Evolutionary conservation across 1,284 basidiomycete genomes (phyloP).

Genomic region (Leccinum fallax): DNA sequence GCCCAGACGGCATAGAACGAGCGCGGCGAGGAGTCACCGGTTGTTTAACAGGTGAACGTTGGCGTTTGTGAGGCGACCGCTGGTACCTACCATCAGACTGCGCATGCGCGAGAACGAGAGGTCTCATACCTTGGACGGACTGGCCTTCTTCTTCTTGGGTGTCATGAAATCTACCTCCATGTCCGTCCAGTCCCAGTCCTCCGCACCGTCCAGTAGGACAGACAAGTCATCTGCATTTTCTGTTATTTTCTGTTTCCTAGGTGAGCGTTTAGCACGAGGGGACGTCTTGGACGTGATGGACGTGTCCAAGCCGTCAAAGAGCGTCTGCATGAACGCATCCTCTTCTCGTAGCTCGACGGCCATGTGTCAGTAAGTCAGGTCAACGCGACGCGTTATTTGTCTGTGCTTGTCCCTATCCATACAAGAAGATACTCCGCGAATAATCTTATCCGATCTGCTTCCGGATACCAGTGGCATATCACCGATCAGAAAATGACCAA

Average conservation of each 20-base stretch:
- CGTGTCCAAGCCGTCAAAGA: constrained; percentile 51
- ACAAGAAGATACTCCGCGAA: constrained; percentile 13
- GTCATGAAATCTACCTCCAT: constrained; percentile 41
- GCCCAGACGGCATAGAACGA: constrained; percentile 11
- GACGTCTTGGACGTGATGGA: constrained; percentile 3
- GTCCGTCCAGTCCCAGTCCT: constrained; percentile 55
- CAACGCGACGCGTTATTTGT: constrained; percentile 34
- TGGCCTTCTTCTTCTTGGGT: constrained; percentile 39
- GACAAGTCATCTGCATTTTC: constrained; percentile 35
- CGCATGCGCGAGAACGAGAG: not conserved
- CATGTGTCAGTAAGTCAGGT: constrained; percentile 5
- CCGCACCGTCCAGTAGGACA: constrained; percentile 54
- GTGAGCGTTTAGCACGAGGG: constrained; percentile 5
- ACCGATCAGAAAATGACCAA: not conserved
- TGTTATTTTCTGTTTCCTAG: constrained; percentile 9
- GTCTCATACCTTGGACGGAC: constrained; percentile 22
- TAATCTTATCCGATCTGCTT: constrained; percentile 16
- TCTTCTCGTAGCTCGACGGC: constrained; percentile 39
- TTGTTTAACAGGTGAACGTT: constrained; percentile 24
- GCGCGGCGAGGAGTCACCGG: constrained; percentile 11
- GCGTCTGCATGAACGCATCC: constrained; percentile 47
- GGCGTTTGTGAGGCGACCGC: constrained; percentile 19
- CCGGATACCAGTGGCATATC: not conserved
- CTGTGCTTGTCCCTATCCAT: constrained; percentile 11
- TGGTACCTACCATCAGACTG: constrained; percentile 2